phyloP scores from a whole-genome alignment of 2,329 filamentous ascomycete genomes.

The Sporothrix brunneoviolacea region DNA sequence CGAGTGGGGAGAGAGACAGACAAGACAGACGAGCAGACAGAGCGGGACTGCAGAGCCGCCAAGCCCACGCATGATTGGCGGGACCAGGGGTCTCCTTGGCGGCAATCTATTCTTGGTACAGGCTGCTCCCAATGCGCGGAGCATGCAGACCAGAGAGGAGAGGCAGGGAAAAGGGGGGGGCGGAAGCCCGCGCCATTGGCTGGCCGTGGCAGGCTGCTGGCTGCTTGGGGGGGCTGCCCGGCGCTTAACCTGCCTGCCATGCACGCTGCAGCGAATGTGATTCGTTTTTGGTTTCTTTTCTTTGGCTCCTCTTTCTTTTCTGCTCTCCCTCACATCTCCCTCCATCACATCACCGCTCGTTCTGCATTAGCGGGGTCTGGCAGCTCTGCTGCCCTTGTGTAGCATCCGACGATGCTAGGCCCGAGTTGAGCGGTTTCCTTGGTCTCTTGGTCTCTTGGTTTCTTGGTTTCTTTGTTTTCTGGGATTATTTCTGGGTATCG shows the following conservation, averaged over 20 bases:
- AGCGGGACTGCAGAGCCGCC: not conserved
- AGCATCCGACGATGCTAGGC: too few relatives aligned
- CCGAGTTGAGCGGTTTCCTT: not conserved
- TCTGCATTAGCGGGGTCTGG: too few relatives aligned
- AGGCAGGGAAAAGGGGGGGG: not conserved
- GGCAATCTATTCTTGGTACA: constrained; percentile 8
- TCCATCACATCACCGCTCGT: not conserved
- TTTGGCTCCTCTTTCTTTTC: not conserved
- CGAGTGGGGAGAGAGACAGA: not conserved
- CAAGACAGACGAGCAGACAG: not conserved
- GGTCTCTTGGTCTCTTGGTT: too few relatives aligned
- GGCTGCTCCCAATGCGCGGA: too few relatives aligned
- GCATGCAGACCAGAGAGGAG: too few relatives aligned
- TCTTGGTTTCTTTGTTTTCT: too few relatives aligned
- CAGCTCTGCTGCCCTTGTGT: too few relatives aligned
- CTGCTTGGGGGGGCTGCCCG: constrained; percentile 12
- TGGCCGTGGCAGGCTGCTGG: not conserved
- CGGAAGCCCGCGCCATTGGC: constrained; percentile 4
- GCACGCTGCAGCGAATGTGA: constrained; percentile 15
- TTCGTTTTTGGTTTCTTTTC: not conserved
- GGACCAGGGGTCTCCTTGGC: not conserved
- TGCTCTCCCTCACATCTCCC: not conserved
- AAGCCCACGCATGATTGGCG: not conserved
- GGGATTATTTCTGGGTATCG: too few relatives aligned
- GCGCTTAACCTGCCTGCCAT: constrained; percentile 16